These are phyloP conservation scores for Toxicodendron radicans DNA, from an alignment of 345 rosid species.

Conservation along the genomic window DNA sequence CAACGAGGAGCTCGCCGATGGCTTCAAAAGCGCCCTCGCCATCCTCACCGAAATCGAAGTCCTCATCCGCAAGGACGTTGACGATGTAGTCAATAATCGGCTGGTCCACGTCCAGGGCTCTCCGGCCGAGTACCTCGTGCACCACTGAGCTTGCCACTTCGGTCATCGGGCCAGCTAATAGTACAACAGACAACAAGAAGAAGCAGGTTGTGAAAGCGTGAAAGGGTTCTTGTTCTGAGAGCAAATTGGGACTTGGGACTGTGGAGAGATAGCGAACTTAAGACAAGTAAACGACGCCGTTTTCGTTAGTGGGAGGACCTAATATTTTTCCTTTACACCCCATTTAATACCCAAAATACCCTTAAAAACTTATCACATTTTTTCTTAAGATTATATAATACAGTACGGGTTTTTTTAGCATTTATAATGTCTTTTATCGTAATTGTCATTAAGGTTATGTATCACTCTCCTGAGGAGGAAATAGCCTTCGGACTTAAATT, in stretches of 20 bases:
- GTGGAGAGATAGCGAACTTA: background rate
- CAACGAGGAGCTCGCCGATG: conserved; percentile 89
- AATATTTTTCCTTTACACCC: no score
- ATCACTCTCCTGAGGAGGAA: conserved; percentile 93
- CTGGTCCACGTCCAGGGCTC: conserved; percentile 76
- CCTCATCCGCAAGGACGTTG: conserved; percentile 97
- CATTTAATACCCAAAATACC: no score
- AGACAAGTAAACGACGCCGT: background rate
- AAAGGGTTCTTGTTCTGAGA: background rate
- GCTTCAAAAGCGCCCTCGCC: conserved; percentile 93
- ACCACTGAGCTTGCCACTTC: conserved; percentile 91
- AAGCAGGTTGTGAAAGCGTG: background rate
- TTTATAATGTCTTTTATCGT: no score
- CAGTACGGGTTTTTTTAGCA: no score
- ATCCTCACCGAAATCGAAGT: conserved; percentile 91
- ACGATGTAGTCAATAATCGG: conserved; percentile 93
- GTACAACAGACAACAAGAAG: background rate
- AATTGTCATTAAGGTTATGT: no score
- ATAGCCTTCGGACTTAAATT: no score
- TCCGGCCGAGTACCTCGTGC: conserved; percentile 77
- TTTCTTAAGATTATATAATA: no score
- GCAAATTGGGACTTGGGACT: no score
- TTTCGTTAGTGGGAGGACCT: no score
- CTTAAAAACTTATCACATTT: no score
- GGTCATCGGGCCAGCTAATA: conserved; percentile 40